These are phyloP conservation scores for Sutorius australiensis DNA, from an alignment of 768 basidiomycete species.

Conservation along the genomic window DNA sequence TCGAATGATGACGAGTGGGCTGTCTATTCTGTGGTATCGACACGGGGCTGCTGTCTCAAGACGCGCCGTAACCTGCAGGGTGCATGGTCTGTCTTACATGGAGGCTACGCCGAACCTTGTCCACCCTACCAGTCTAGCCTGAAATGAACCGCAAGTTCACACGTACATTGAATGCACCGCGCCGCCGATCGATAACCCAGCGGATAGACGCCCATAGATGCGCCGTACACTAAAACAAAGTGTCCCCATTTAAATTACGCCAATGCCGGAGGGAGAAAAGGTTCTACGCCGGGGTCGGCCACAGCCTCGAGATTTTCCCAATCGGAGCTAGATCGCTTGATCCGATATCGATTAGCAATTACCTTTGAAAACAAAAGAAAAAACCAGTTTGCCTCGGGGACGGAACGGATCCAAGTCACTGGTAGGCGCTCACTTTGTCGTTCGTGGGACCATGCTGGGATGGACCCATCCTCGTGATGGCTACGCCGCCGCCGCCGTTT, in stretches of 20 bases:
- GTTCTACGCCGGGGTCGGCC: background rate
- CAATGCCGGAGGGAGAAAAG: background rate
- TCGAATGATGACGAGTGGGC: background rate
- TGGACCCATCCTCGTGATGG: background rate
- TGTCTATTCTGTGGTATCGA: background rate
- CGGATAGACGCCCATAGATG: background rate
- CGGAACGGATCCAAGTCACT: slow-evolving; percentile 6
- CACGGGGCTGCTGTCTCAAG: background rate
- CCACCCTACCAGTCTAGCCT: background rate
- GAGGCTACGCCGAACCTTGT: background rate
- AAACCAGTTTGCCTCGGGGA: background rate
- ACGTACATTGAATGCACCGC: background rate
- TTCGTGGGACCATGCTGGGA: background rate
- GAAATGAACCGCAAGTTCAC: background rate
- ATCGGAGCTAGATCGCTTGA: slow-evolving; percentile 18
- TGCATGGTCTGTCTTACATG: background rate
- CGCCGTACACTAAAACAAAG: background rate
- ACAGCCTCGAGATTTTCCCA: background rate
- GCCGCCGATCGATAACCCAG: background rate
- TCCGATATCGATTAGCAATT: slow-evolving; percentile 20
- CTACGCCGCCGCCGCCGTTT: background rate
- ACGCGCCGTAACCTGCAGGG: background rate
- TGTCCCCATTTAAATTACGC: background rate
- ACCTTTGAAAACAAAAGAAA: background rate
- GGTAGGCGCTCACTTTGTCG: too few relatives aligned